Base-by-base conservation (phyloP, 192 early-diverging fungal species). In the Podila verticillata region DNA sequence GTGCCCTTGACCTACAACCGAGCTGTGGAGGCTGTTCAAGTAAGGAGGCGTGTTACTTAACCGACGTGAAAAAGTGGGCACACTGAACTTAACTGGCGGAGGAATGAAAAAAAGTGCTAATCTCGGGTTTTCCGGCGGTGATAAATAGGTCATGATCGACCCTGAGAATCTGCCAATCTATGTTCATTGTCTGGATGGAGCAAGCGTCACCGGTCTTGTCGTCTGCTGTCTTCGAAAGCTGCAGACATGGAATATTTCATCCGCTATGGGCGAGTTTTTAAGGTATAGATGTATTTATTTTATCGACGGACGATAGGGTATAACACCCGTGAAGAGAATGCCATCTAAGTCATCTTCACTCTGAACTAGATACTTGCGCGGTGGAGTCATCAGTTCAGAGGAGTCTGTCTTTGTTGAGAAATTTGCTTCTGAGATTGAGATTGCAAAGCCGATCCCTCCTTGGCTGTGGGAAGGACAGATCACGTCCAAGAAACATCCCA, bases 121-220 rank as follows among this genome's bases (percentile, higher is more conserved):
- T 5, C 15, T 20, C n/a, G 26, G 28, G 9, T 19, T 1, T 31
- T 28, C 10, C 20, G 26, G 63, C 61, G 54, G 26, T 32, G 79
- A 83, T 22, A 67, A 82, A 15, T 59, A 91, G 83, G 86, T 95
- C 5, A 83, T 98, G 24, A 92, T 95, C 15, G 92, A 97, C 66
- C 88, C 91, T 3, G 44, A 65, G 2, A 90, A 92, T 60, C 71
- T 87, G 49, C 97, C 96, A 0, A 66, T 97, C 28, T 98, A 93
- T 73, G 66, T 99, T 6, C 97, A 99, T 77, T 98, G 96, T 71
- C 80, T 95, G 32, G 95, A 98, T 73, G 96, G 96, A 13, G 89
- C 93, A 3, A 88, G 93, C 65, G 94, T 96, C 35, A 97, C 95
- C 3, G 94, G 94, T 0, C 80, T 96, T 4, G 88, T 95, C 3